phyloP scores from a whole-genome alignment of 805 yeast species.

The Pichia cabralensis region DNA sequence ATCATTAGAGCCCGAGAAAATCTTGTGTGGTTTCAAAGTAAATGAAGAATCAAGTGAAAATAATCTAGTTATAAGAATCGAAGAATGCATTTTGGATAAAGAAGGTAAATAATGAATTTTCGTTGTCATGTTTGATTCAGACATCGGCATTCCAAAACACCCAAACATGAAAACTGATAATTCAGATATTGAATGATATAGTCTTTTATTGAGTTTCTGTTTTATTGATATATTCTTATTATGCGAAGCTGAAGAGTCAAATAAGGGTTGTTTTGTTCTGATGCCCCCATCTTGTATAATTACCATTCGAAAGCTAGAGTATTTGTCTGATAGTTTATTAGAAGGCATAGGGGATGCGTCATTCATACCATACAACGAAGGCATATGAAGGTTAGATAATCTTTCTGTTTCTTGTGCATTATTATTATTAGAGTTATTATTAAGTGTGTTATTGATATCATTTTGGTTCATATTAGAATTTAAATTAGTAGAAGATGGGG shows the following conservation, averaged over 20 bases:
- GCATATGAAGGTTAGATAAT: not conserved
- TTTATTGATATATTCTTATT: conserved; percentile 11
- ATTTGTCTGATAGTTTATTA: conserved; percentile 17
- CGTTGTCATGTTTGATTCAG: conserved; percentile 33
- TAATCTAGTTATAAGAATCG: conserved; percentile 36
- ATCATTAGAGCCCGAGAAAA: conserved; percentile 9
- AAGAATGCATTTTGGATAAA: conserved; percentile 25
- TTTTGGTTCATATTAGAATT: no score
- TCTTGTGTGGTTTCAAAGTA: conserved; percentile 6
- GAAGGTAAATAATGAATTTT: conserved; percentile 40
- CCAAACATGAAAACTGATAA: conserved; percentile 47
- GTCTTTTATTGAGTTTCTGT: conserved; percentile 20
- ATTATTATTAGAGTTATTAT: not conserved
- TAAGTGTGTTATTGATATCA: no score
- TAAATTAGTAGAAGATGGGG: no score
- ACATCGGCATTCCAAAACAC: conserved; percentile 39
- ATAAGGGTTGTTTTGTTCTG: conserved; percentile 38
- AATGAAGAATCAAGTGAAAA: conserved; percentile 27
- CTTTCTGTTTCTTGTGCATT: not conserved
- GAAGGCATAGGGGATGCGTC: conserved; percentile 10
- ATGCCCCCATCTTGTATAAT: conserved; percentile 43
- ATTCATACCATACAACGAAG: conserved; percentile 7
- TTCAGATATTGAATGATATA: conserved; percentile 34
- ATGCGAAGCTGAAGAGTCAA: conserved; percentile 30
- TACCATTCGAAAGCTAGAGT: conserved; percentile 30